Evolutionary conservation across 495 filamentous ascomycete species (phyloP).

Genomic region (Talaromyces wortmannii): DNA sequence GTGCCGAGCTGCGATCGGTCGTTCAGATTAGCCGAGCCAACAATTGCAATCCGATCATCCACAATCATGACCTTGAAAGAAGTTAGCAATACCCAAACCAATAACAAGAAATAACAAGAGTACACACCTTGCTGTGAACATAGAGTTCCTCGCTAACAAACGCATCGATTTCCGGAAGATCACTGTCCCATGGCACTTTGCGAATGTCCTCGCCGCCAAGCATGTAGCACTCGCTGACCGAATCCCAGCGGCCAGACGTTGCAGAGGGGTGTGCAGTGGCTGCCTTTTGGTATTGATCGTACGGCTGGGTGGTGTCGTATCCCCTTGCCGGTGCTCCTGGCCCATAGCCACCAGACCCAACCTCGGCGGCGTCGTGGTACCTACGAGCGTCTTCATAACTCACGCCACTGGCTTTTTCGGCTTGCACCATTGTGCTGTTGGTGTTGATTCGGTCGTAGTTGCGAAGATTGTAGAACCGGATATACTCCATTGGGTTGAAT

Average conservation of each 20-base stretch:
- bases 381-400: conserved; percentile 63
- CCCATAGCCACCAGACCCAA: conserved; percentile 28
- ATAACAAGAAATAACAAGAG: no score
- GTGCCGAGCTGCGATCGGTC: conserved; percentile 86
- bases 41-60: conserved; percentile 83
- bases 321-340: conserved; percentile 25
- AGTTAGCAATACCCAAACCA: conserved; percentile 2
- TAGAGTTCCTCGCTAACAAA: conserved; percentile 94
- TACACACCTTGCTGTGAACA: conserved; percentile 73
- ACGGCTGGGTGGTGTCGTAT: conserved; percentile 36
- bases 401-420: conserved; percentile 63
- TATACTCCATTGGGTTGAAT: conserved; percentile 70
- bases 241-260: conserved; percentile 58
- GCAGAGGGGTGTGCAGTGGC: conserved; percentile 37
- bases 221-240: conserved; percentile 81
- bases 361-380: conserved; percentile 52
- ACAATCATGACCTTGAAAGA: conserved; percentile 66
- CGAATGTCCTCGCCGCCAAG: conserved; percentile 68
- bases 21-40: conserved; percentile 90
- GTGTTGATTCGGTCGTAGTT: conserved; percentile 89
- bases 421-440: conserved; percentile 53
- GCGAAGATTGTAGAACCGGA: conserved; percentile 91
- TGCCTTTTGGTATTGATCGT: conserved; percentile 61
- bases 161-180: conserved; percentile 70
- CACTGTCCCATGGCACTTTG: conserved; percentile 67